phyloP scores from a whole-genome alignment of 345 rosid species.

The Angophora floribunda region DNA sequence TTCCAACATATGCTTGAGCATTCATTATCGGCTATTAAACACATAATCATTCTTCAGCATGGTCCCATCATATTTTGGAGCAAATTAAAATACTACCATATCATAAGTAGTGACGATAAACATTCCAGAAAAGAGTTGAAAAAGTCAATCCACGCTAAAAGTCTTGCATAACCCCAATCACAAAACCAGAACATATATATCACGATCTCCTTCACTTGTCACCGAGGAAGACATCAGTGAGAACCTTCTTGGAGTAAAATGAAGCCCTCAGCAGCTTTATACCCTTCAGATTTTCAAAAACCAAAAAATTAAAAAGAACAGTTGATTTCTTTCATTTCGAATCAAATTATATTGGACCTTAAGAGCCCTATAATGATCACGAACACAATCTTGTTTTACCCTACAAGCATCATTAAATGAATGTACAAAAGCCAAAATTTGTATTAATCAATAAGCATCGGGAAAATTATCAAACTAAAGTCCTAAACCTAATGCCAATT shows the following conservation, averaged over 20 bases:
- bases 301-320: not conserved
- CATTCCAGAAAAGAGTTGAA: not conserved
- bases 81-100: not conserved
- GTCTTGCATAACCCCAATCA: not conserved
- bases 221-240: conserved; percentile 8
- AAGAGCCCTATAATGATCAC: not conserved
- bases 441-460: not conserved
- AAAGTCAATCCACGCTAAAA: not conserved
- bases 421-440: not conserved
- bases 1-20: not conserved
- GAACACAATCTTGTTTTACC: not conserved
- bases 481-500: too few relatives aligned
- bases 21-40: not conserved
- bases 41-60: not conserved
- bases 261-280: conserved; percentile 13
- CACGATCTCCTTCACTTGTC: not conserved
- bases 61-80: not conserved
- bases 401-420: not conserved
- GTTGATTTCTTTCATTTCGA: not conserved
- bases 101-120: not conserved
- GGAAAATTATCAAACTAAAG: too few relatives aligned
- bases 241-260: conserved; percentile 6
- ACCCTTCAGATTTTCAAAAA: not conserved
- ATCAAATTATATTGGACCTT: not conserved
- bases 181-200: not conserved